phyloP scores from a whole-genome alignment of 768 basidiomycete genomes.

The Amanita inopinata region DNA sequence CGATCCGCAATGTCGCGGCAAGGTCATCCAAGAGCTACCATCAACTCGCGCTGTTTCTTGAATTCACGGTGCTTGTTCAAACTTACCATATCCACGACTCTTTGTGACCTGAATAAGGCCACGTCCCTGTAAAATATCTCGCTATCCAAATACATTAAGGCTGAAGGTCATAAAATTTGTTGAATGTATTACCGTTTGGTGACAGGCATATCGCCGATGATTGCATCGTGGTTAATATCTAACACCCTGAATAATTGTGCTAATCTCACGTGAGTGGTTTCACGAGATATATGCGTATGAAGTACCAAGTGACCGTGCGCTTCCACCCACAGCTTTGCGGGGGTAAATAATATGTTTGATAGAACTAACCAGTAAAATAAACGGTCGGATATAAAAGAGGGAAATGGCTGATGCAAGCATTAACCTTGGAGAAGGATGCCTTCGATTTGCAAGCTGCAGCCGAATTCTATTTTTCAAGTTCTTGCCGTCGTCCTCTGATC shows the following conservation, averaged over 20 bases:
- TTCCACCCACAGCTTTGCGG: slow-evolving; percentile 25
- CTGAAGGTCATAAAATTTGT: slow-evolving; percentile 6
- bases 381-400: not conserved
- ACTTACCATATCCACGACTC: slow-evolving; percentile 64
- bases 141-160: slow-evolving; percentile 26
- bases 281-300: slow-evolving; percentile 12
- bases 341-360: slow-evolving; percentile 25
- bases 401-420: no score
- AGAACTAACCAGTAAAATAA: slow-evolving; percentile 10
- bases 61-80: not conserved
- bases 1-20: slow-evolving; percentile 69
- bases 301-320: slow-evolving; percentile 30
- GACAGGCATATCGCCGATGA: slow-evolving; percentile 39
- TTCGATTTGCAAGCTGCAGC: slow-evolving; percentile 27
- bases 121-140: slow-evolving; percentile 89
- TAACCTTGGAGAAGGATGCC: slow-evolving; percentile 8
- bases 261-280: slow-evolving; percentile 18
- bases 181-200: slow-evolving; percentile 48
- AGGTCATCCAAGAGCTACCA: slow-evolving; percentile 82
- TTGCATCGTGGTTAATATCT: slow-evolving; percentile 61
- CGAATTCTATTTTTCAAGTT: slow-evolving; percentile 20
- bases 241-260: slow-evolving; percentile 63
- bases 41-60: slow-evolving; percentile 1
- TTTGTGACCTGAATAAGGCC: slow-evolving; percentile 64
- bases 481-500: slow-evolving; percentile 2